A percentile compares a stretch with the other conserved stretches of the same genome.
These are phyloP conservation scores for Yarrowia keelungensis DNA, from an alignment of 805 yeast species.

Conservation along the genomic window DNA sequence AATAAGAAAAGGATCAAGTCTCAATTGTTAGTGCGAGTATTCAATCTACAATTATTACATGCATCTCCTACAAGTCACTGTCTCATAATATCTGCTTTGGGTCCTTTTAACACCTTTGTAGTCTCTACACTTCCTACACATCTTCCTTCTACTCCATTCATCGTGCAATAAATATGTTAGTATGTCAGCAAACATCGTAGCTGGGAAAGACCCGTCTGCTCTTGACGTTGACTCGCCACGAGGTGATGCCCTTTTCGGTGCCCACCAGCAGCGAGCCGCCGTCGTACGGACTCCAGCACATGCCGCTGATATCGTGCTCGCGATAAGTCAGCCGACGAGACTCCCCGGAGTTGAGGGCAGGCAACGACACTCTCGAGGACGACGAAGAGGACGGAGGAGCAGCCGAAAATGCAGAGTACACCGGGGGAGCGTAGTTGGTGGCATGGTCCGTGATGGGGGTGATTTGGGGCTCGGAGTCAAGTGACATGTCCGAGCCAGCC, in stretches of 20 bases:
- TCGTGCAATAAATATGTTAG: constrained; percentile 19
- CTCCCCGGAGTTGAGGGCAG: constrained; percentile 20
- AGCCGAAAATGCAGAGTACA: constrained; percentile 13
- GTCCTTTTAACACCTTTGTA: too few species aligned
- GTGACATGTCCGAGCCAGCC: constrained; percentile 33
- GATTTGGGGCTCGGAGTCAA: constrained; percentile 37
- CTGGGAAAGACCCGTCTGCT: constrained; percentile 45
- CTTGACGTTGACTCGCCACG: constrained; percentile 66
- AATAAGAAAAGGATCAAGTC: too few species aligned
- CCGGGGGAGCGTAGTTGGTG: constrained; percentile 24
- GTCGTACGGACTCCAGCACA: constrained; percentile 62
- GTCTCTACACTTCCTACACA: too few species aligned
- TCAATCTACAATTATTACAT: too few species aligned
- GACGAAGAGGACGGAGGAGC: constrained; percentile 20
- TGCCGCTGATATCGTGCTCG: constrained; percentile 64
- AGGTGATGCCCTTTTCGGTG: constrained; percentile 68
- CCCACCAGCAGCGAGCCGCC: constrained; percentile 67
- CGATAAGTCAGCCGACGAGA: constrained; percentile 15
- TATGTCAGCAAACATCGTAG: constrained; percentile 42
- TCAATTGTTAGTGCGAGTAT: too few species aligned
- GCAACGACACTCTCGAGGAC: constrained; percentile 25
- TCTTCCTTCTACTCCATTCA: too few species aligned
- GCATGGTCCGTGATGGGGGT: constrained; percentile 33
- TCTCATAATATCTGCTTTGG: too few species aligned
- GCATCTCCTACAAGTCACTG: too few species aligned